Evolutionary conservation across 2,329 filamentous ascomycete species (phyloP).

Genomic region (Cercospora nicotianae): DNA sequence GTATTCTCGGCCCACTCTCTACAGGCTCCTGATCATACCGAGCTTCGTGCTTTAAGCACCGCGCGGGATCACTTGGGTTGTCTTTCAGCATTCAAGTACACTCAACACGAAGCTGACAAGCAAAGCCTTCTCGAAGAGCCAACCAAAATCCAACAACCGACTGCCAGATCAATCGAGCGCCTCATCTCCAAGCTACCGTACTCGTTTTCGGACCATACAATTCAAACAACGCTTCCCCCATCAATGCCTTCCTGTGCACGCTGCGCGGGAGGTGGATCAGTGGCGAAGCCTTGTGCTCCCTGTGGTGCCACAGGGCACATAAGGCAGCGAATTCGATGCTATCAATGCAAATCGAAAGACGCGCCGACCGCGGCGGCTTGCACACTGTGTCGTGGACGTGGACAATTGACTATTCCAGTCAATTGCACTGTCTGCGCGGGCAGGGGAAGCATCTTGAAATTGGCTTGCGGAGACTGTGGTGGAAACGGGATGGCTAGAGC

Average conservation of each 20-base stretch:
- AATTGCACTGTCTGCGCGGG: constrained; percentile 8
- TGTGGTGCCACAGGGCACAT: constrained; percentile 5
- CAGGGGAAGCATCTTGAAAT: background rate
- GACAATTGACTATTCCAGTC: constrained; percentile 9
- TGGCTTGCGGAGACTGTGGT: constrained; percentile 10
- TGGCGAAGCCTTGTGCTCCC: background rate
- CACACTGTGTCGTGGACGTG: constrained; percentile 10
- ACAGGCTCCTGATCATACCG: background rate
- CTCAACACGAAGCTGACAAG: background rate
- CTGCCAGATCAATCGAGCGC: background rate
- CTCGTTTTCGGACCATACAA: background rate
- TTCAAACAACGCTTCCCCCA: background rate
- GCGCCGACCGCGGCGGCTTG: constrained; percentile 9
- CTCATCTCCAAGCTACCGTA: background rate
- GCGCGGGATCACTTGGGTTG: background rate
- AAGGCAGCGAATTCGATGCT: constrained; percentile 7
- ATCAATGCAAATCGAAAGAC: constrained; percentile 11
- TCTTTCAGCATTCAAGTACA: background rate
- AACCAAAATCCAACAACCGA: background rate
- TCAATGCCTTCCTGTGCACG: constrained; percentile 9
- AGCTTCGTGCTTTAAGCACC: background rate
- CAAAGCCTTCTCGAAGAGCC: background rate
- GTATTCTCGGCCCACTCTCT: background rate
- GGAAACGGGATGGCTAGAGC: constrained; percentile 1
- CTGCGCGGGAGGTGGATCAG: constrained; percentile 2